phyloP scores from a whole-genome alignment of 202 grass and related monocot genomes.

The Zoysia matrella region DNA sequence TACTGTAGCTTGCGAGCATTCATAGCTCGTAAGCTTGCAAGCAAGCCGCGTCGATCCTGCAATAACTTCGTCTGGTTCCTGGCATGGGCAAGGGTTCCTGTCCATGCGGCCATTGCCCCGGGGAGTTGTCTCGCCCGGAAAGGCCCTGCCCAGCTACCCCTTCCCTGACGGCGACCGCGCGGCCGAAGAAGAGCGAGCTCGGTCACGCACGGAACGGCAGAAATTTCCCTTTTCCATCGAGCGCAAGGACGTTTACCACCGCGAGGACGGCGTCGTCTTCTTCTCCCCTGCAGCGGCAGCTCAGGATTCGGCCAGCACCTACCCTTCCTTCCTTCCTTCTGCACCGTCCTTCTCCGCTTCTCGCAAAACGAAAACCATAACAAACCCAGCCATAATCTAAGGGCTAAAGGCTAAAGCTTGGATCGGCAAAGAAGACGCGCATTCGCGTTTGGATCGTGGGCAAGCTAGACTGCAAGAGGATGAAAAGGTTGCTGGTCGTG shows the following conservation, averaged over 20 bases:
- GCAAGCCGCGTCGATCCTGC: neutral
- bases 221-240: neutral
- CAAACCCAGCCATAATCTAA: too few relatives aligned
- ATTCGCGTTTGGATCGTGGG: neutral
- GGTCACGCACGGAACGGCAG: neutral
- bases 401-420: neutral
- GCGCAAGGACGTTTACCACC: neutral
- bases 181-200: neutral
- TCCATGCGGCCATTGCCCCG: neutral
- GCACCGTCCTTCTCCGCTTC: neutral
- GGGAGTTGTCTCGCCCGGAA: constrained; percentile 35
- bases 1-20: too few relatives aligned
- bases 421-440: neutral
- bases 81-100: too few relatives aligned
- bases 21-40: neutral
- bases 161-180: constrained; percentile 17
- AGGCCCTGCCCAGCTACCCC: constrained; percentile 43
- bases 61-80: constrained; percentile 13
- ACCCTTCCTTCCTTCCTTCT: neutral
- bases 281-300: neutral
- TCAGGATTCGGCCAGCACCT: neutral
- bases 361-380: too few relatives aligned
- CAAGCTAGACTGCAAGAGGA: too few relatives aligned
- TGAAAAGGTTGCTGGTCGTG: too few relatives aligned
- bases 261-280: too few relatives aligned